A percentile compares a stretch with the other conserved stretches of the same genome.
These are phyloP conservation scores for Tylopilus rubrobrunneus DNA, from an alignment of 768 basidiomycete genomes.

Conservation along the genomic window DNA sequence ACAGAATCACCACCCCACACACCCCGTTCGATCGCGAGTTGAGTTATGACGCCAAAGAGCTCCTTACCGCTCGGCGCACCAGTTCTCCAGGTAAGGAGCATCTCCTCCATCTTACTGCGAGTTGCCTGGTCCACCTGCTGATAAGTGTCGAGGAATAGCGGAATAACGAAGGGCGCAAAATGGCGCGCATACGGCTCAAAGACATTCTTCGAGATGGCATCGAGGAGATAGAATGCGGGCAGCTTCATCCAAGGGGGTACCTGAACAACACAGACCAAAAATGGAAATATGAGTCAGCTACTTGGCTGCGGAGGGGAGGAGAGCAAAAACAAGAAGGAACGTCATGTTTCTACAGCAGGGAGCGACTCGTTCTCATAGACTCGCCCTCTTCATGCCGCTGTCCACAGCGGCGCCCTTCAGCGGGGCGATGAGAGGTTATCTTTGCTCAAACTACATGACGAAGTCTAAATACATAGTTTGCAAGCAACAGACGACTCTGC, in stretches of 20 bases:
- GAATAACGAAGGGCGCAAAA: constrained; percentile 78
- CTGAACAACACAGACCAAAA: constrained; percentile 43
- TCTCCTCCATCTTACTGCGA: constrained; percentile 95
- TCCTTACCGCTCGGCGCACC: constrained; percentile 78
- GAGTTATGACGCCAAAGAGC: constrained; percentile 78
- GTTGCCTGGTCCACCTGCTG: constrained; percentile 78
- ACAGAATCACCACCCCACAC: constrained; percentile 65
- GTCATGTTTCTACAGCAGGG: constrained; percentile 18
- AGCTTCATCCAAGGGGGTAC: constrained; percentile 88
- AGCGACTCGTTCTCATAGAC: constrained; percentile 34
- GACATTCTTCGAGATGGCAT: constrained; percentile 96
- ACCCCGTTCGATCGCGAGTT: constrained; percentile 79
- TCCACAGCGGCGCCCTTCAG: constrained; percentile 30
- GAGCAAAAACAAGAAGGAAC: constrained; percentile 33
- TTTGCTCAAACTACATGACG: constrained; percentile 42
- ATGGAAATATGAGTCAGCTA: constrained; percentile 64
- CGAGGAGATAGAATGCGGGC: constrained; percentile 91
- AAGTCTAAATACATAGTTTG: constrained; percentile 44
- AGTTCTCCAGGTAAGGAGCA: constrained; percentile 92
- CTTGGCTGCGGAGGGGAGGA: constrained; percentile 21
- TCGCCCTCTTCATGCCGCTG: constrained; percentile 33
- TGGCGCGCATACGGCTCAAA: constrained; percentile 87
- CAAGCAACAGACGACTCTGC: constrained; percentile 26
- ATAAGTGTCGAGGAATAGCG: constrained; percentile 86
- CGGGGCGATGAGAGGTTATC: constrained; percentile 33